Evolutionary conservation across 2,329 filamentous ascomycete genomes (phyloP).

Genomic region (Venturia nashicola): DNA sequence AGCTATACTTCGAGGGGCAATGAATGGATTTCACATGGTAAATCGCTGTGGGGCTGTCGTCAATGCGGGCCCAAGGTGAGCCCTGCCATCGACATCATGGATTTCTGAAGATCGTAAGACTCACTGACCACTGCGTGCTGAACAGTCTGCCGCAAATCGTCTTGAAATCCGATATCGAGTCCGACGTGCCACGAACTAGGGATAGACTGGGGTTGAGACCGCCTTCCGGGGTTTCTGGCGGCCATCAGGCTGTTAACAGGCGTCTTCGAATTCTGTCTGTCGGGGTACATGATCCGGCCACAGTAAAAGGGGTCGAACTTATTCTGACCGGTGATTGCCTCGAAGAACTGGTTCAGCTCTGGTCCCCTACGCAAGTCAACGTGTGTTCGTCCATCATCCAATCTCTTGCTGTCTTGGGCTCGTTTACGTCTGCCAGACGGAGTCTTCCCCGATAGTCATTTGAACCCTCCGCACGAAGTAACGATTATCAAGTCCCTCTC

Average conservation of each 20-base stretch:
- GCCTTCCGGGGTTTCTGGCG: not conserved
- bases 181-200: not conserved
- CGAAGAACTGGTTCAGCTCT: not conserved
- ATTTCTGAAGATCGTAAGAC: not conserved
- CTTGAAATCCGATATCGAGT: not conserved
- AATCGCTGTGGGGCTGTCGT: too few species aligned
- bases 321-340: not conserved
- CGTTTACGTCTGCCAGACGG: not conserved
- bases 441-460: not conserved
- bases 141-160: not conserved
- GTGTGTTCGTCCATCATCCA: not conserved
- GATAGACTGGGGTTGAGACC: not conserved
- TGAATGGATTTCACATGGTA: too few species aligned
- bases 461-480: not conserved
- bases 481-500: not conserved
- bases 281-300: not conserved
- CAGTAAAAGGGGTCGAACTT: not conserved
- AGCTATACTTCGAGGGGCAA: too few species aligned
- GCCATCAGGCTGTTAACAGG: not conserved
- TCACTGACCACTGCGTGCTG: not conserved
- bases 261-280: not conserved
- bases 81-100: not conserved
- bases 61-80: too few species aligned
- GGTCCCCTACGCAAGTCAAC: not conserved
- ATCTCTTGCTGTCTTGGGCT: not conserved